Evolutionary conservation across 2,329 filamentous ascomycete genomes (phyloP), one percentile per base, ranked within the genome.

Genomic region (Coniochaeta ligniaria): DNA sequence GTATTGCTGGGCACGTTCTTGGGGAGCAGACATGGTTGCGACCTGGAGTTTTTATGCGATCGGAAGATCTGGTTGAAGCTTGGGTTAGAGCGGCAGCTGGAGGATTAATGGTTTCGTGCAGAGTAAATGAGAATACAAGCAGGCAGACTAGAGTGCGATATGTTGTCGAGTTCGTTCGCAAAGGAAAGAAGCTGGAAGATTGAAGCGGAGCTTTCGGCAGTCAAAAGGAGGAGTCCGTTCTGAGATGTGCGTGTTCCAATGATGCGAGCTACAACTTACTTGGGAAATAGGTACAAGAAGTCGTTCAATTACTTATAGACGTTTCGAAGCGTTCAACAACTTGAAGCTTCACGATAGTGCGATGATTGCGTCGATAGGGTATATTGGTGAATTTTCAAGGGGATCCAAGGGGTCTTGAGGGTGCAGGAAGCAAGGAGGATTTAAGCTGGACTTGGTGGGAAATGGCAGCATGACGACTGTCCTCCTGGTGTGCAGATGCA

Each of bases 1-100:
- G 72, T 91, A 88, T 71, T 89, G 82, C 76, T 92, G 88, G 67
- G 88, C 85, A 76, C 87, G 87, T 70, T 92, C 89, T 77, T 92
- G 89, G 69, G 87, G 82, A 64, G 83, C 81, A 75, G 87, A 88
- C 88, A 92, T 92, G 69, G 71, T 84, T 75, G 69, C 66, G 64
- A 24, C 24, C 17, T 52, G 47, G 16, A 7, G 9, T 6, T n/a
- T n/a, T n/a, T 52, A 17, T 52, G 9, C 14, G 11, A 31, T 52
- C 12, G n/a, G 14, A 17, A 9, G 22, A 17, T 50, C 47, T 52
- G 24, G 26, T 8, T 28, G 16, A 2, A 28, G 6, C 3, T 31
- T 17, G 22, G 28, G 47, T 52, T 52, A 52, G 47, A 31, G 16
- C 26, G 22, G 35, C 5, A 52, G 22, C 22, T 31, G 47, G 14